Evolutionary conservation across 106 monocot species (phyloP), one percentile per base, ranked within the genome.

Genomic region (Platanthera zijinensis): DNA sequence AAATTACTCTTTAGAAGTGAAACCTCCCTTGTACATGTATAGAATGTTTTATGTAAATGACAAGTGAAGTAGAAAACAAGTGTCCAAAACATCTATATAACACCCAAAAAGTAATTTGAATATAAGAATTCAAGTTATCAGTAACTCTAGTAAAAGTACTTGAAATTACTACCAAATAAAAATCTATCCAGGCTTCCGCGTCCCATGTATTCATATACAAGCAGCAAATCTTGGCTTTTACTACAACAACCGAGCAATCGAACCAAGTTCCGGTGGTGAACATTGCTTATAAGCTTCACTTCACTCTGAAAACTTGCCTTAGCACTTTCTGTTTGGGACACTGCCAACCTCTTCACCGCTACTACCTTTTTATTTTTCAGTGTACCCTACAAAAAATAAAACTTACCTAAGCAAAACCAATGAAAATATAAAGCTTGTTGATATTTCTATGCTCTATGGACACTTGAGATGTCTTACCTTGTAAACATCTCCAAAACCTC

Each of bases 401-500:
- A 25, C 25, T 70, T 70, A 48, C 70, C 12, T 70, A 6, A 61
- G 11, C 32, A 32, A 66, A 21, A 61, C 8, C 28, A 30, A 39
- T 30, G 66, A 9, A 11, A 66, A 30, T 32, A 12, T 32, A 32
- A 66, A 66, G 3, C 5, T 11, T 10, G 25, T 66, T 32, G 32
- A 30, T 22, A 32, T 25, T 66, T 5, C 32, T 5, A 32, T 66
- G 66, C 32, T 66, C 11, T 66, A 66, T 32, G 12, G 11, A 66
- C 28, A 66, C 32, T 2, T 66, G 25, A 72, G 3, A 51, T 72
- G 51, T 8, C 22, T 50, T 59, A 86, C 88, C 82, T 86, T 88
- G 80, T 84, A 91, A n/a, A 91, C 91, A 72, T 91, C 88, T 69
- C 88, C 86, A 82, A 91, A 91, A 9, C 91, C 91, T 49, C 91